These are phyloP conservation scores for Pleurotus citrinopileatus DNA, from an alignment of 768 basidiomycete species.

Conservation along the genomic window DNA sequence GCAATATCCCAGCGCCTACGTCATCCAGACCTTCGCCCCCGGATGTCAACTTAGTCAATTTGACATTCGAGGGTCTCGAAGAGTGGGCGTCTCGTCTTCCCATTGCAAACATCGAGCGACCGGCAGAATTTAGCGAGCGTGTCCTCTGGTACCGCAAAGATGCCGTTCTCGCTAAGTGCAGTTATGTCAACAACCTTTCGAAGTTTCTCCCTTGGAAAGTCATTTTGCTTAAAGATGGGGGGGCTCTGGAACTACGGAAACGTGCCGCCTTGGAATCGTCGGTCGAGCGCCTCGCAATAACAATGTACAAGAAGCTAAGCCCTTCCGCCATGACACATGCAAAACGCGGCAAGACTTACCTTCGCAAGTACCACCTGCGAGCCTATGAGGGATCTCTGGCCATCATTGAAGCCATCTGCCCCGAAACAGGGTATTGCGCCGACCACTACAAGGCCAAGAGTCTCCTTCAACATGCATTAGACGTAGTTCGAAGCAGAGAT, in stretches of 20 bases:
- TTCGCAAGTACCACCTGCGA: background rate
- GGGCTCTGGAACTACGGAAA: background rate
- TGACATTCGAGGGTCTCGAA: background rate
- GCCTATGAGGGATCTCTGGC: background rate
- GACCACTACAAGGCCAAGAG: background rate
- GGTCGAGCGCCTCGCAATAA: background rate
- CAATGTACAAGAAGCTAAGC: background rate
- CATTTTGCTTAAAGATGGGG: background rate
- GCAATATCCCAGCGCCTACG: background rate
- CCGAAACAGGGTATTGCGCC: background rate
- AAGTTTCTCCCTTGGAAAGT: background rate
- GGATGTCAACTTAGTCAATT: background rate
- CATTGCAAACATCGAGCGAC: background rate
- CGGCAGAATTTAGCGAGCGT: background rate
- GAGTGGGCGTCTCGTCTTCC: background rate
- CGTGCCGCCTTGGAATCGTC: background rate
- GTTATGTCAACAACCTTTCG: background rate
- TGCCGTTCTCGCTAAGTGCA: background rate
- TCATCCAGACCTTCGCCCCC: background rate
- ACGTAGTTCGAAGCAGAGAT: background rate
- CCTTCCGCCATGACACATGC: background rate
- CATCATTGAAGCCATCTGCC: background rate
- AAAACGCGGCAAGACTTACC: background rate
- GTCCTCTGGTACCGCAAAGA: background rate
- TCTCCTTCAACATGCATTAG: background rate